Evolutionary conservation across 2,329 filamentous ascomycete species (phyloP), one percentile per base, ranked within the genome.

Genomic region (Penicillium aurantiogriseum): DNA sequence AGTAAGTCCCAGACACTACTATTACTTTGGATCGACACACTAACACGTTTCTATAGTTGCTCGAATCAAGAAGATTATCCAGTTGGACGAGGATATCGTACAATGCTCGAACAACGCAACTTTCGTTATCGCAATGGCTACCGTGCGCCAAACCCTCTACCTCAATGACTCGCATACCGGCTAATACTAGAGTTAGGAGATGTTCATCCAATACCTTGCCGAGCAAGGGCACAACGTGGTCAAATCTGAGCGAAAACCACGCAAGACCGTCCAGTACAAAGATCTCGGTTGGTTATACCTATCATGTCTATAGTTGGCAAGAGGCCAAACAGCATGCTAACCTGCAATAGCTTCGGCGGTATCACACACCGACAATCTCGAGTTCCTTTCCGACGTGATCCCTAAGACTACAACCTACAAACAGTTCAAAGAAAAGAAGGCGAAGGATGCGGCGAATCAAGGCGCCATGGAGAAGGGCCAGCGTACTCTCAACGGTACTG

Each of bases 41-140:
- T 65, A 48, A 66, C 45, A 43, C 5, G 6, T 9, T n/a, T 45
- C 40, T 68, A 36, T 23, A 97, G 94, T 97, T 55, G 90, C 94
- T 19, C 86, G 94, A 68, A 91, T 99, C 58, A 97, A 97, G 78
- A 96, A 96, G 78, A 96, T 99, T 72, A 91, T 99, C 59, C 84
- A 86, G 48, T 84, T 91, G 57, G 94, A 99, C 75, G 86, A 90
- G 43, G 93, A 97, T 61, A 89, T 96, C 61, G 82, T 81, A 61
- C 85, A 90, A 71, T 96, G 91, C 75, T 96, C 92, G 46, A 96
- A 92, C 75, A 96, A 96, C 70, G 93, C 93, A 53, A 90, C 92
- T 21, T 97, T 97, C 74, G 87, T 93, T 56, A 95, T 97, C 68
- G 92, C 93, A 1, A 83, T 96, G 59, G 94, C 94, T 23, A 92